Evolutionary conservation across 768 basidiomycete species (phyloP).

Genomic region (Flagelloscypha sp.): DNA sequence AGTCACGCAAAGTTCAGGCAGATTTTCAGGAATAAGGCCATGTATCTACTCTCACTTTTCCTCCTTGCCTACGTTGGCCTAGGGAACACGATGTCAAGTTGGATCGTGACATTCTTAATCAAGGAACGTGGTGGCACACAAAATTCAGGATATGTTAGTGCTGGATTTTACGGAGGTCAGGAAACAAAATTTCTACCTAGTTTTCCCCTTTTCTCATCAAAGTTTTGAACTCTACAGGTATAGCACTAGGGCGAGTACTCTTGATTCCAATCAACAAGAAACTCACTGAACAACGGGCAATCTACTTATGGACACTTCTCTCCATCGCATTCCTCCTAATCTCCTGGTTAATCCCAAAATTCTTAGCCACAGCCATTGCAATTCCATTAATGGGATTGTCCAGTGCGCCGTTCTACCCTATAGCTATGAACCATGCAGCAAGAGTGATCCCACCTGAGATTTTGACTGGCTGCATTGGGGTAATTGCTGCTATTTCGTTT

Average conservation of each 20-base stretch:
- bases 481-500: no score
- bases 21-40: slow-evolving; percentile 42
- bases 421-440: no score
- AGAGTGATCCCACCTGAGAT: no score
- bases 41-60: slow-evolving; percentile 58
- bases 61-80: slow-evolving; percentile 62
- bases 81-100: slow-evolving; percentile 56
- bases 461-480: no score
- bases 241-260: slow-evolving; percentile 20
- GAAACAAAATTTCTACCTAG: no score
- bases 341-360: not conserved
- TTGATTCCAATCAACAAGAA: slow-evolving; percentile 19
- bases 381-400: no score
- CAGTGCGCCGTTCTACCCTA: no score
- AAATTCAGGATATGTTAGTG: slow-evolving; percentile 47
- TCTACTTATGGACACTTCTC: slow-evolving; percentile 23
- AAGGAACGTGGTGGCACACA: slow-evolving; percentile 35
- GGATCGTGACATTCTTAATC: slow-evolving; percentile 60
- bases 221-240: no score
- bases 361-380: no score
- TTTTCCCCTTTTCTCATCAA: no score
- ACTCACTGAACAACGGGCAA: slow-evolving; percentile 21
- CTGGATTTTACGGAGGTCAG: slow-evolving; percentile 38
- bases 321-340: slow-evolving; percentile 13
- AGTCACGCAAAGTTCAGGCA: slow-evolving; percentile 38